phyloP scores from a whole-genome alignment of 352 stramenopile genomes.

The Plasmopara viticola region DNA sequence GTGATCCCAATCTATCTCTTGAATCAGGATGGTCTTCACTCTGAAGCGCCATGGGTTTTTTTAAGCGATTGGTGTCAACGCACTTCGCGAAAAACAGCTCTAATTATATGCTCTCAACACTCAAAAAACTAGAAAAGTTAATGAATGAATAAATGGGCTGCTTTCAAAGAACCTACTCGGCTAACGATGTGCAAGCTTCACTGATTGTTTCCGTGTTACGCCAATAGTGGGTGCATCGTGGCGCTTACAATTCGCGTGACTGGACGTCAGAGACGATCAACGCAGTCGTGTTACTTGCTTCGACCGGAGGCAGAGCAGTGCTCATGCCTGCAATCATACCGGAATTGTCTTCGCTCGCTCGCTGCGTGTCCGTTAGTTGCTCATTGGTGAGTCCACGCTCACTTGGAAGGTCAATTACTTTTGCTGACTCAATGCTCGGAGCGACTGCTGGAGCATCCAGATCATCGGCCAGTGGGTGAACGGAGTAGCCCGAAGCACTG shows the following conservation, averaged over 20 bases:
- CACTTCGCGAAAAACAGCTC: no score
- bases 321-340: slow-evolving; percentile 23
- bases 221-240: no score
- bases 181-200: no score
- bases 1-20: no score
- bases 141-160: no score
- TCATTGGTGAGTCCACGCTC: slow-evolving; percentile 3
- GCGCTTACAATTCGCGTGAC: slow-evolving; percentile 16
- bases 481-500: slow-evolving; percentile 19
- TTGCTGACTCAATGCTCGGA: slow-evolving; percentile 12
- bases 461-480: slow-evolving; percentile 20
- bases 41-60: no score
- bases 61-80: no score
- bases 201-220: no score
- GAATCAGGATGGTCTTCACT: no score
- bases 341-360: slow-evolving; percentile 21
- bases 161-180: no score
- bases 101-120: no score
- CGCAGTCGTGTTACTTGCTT: slow-evolving; percentile 13
- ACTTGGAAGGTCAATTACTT: not conserved
- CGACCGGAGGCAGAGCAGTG: slow-evolving; percentile 3
- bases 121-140: no score
- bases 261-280: slow-evolving; percentile 24
- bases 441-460: slow-evolving; percentile 21
- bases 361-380: slow-evolving; percentile 17